These are phyloP conservation scores for Lathyrus tuberosus DNA, from an alignment of 306 rosid species.

Conservation along the genomic window DNA sequence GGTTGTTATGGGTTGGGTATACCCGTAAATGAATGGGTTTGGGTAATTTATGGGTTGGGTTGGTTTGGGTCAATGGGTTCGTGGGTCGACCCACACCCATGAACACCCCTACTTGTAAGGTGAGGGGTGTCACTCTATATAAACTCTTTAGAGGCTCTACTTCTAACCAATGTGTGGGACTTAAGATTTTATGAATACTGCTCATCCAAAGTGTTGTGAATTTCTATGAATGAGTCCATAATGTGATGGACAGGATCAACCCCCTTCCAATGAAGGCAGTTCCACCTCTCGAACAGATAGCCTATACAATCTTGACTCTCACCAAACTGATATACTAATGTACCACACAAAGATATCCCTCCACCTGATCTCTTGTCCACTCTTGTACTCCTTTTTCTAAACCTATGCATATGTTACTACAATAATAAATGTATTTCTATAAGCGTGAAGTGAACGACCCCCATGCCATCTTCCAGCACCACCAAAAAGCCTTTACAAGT, in stretches of 20 bases:
- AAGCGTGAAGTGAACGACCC: not conserved
- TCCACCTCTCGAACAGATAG: not conserved
- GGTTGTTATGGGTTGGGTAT: no score
- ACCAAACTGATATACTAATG: not conserved
- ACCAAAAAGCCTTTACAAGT: not conserved
- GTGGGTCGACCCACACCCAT: no score
- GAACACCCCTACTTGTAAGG: no score
- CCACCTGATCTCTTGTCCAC: not conserved
- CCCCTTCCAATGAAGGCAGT: not conserved
- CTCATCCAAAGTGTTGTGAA: not conserved
- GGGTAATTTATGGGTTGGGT: no score
- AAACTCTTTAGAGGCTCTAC: no score
- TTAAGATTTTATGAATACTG: no score
- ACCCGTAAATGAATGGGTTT: no score
- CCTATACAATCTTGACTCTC: not conserved
- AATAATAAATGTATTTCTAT: not conserved
- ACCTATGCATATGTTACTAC: conserved; percentile 6
- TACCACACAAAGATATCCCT: not conserved
- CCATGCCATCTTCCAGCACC: not conserved
- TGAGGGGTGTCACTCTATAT: no score
- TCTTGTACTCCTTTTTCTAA: not conserved
- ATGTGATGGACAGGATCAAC: not conserved
- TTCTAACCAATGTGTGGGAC: no score
- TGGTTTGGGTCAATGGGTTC: no score
- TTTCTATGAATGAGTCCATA: not conserved